Base-by-base conservation (phyloP, 1,139 yeast species). In the Candida pseudoviswanathii region DNA sequence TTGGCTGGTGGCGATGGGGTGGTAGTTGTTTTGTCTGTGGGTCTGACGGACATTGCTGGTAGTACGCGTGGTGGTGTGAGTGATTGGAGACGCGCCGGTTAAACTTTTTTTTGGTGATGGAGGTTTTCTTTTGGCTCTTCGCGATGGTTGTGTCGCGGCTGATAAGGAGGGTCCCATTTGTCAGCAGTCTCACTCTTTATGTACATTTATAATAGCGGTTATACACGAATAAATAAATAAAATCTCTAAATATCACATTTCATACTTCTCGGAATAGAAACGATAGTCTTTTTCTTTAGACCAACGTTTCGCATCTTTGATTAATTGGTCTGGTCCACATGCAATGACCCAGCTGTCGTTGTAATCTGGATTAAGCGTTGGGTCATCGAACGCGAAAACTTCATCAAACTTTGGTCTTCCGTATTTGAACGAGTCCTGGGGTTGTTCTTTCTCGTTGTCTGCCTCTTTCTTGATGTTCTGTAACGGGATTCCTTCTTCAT, bases 261-360 rank as follows among this genome's bases (percentile, higher is more conserved):
- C 69, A 51, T 69, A 72, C n/a, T 57, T 45, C 52, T 85, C 90
- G 21, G 77, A 70, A 48, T 73, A 69, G 53, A 71, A 77, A 36
- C 71, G 66, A 21, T 77, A 67, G 6, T 67, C 65, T 30, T 69
- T 61, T 1, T 53, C 51, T 2, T 55, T 57, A 0, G 87, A 79
- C 75, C 83, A 75, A 1, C 41, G 47, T 43, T 65, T 57, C n/a
- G 79, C 80, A 24, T 81, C 84, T 1, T 55, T 40, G 21, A 84
- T 80, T 51, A 89, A 66, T 0, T 73, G 57, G 1, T 65, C 66
- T 0, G 92, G 90, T 0, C 96, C 96, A 67, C 95, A 87, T 0
- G 89, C 81, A n/a, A 87, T 66, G 0, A 86, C 70, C 85, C 87
- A 84, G 46, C 68, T 67, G 43, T 70, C 67, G 2, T 64, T 66